Evolutionary conservation across 148 eudicot genomes (phyloP).

Genomic region (Vaccinium macrocarpon): DNA sequence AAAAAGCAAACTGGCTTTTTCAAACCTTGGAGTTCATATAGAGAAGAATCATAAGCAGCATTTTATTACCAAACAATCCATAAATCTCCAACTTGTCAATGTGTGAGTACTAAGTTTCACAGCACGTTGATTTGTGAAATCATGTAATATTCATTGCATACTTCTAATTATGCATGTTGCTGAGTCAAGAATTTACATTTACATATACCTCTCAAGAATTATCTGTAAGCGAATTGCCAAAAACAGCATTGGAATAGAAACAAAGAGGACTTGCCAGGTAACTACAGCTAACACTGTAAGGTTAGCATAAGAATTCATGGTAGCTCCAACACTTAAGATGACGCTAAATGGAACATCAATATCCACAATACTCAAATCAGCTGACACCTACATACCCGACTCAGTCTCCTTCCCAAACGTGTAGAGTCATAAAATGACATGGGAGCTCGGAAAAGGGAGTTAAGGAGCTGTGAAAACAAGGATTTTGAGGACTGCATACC

Average conservation of each 20-base stretch:
- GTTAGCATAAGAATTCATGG: slow-evolving; percentile 52
- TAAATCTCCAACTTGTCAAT: neutral
- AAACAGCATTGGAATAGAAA: slow-evolving; percentile 66
- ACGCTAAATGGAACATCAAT: slow-evolving; percentile 72
- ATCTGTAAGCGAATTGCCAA: slow-evolving; percentile 78
- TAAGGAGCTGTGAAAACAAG: slow-evolving; percentile 58
- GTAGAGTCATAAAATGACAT: slow-evolving; percentile 94
- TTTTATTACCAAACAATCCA: neutral
- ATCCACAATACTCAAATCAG: slow-evolving; percentile 85
- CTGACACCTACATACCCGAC: slow-evolving; percentile 83
- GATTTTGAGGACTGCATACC: slow-evolving; percentile 75
- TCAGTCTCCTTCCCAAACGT: slow-evolving; percentile 85
- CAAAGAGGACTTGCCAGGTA: slow-evolving; percentile 90
- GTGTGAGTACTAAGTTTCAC: neutral
- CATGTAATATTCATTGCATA: neutral
- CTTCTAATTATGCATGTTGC: neutral
- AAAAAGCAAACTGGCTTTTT: too few relatives aligned
- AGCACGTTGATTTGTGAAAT: neutral
- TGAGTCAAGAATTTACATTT: neutral
- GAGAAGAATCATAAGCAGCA: neutral
- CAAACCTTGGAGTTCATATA: too few relatives aligned
- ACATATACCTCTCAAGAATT: slow-evolving; percentile 4
- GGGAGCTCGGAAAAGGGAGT: slow-evolving; percentile 84
- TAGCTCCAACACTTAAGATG: slow-evolving; percentile 53
- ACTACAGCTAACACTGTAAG: slow-evolving; percentile 68